Conservation (phyloP, 2,329 filamentous ascomycete genomes). For the Talaromyces rugulosus region DNA sequence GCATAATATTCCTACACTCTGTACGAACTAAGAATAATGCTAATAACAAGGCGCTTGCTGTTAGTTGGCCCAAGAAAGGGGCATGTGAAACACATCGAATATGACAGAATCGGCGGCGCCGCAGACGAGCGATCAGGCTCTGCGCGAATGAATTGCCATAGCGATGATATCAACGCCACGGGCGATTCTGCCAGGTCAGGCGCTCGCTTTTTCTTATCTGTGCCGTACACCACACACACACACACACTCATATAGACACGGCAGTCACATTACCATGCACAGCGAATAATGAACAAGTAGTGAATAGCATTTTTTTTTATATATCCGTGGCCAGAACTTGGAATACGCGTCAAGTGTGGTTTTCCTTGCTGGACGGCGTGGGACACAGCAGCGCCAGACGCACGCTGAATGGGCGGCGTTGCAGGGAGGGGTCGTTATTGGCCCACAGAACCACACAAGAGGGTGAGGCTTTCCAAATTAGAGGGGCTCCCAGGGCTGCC, state of each 20-base stretch:
- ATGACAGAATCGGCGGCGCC: background rate
- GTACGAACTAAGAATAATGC: no score
- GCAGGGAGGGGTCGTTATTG: slow-evolving; percentile 15
- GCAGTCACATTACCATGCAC: background rate
- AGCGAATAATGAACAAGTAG: background rate
- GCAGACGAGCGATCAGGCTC: background rate
- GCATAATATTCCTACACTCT: no score
- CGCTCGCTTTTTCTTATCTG: background rate
- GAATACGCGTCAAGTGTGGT: background rate
- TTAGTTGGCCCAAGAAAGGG: background rate
- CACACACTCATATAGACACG: background rate
- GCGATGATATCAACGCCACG: slow-evolving; percentile 1
- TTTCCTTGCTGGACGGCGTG: background rate
- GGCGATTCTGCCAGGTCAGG: background rate
- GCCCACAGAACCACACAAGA: slow-evolving; percentile 39
- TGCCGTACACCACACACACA: background rate
- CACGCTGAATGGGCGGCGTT: background rate
- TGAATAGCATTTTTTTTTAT: background rate
- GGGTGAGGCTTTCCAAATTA: slow-evolving; percentile 9
- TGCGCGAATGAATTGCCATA: background rate
- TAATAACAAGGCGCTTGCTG: no score
- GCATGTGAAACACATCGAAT: background rate
- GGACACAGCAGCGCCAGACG: background rate
- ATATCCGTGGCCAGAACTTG: no score
- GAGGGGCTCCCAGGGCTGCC: background rate